Evolutionary conservation across 352 stramenopile species (phyloP).

Genomic region (Phytophthora constricta): DNA sequence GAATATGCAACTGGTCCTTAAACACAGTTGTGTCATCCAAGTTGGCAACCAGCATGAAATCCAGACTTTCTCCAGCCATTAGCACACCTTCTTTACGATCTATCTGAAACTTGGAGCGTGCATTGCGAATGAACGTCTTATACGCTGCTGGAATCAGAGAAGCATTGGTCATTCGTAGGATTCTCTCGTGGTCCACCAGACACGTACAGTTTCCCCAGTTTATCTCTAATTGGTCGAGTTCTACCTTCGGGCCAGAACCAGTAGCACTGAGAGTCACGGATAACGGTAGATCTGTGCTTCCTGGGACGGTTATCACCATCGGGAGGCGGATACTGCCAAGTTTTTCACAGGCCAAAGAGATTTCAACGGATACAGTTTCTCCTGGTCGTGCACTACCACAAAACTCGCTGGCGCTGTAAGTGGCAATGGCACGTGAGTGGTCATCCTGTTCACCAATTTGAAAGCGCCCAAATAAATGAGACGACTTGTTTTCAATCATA

Average conservation of each 20-base stretch:
- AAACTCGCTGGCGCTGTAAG: conserved; percentile 72
- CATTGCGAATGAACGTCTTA: conserved; percentile 94
- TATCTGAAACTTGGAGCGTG: conserved; percentile 92
- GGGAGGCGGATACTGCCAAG: conserved; percentile 92
- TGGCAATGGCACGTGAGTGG: conserved; percentile 82
- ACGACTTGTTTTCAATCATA: conserved; percentile 87
- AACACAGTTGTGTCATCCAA: conserved; percentile 94
- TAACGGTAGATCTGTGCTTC: conserved; percentile 90
- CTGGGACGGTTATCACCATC: conserved; percentile 84
- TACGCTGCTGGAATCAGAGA: conserved; percentile 91
- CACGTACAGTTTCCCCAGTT: conserved; percentile 93
- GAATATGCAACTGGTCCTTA: conserved; percentile 94
- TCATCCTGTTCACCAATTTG: conserved; percentile 92
- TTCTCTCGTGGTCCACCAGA: conserved; percentile 78
- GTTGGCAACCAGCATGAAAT: conserved; percentile 87
- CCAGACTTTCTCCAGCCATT: conserved; percentile 72
- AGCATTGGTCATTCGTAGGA: conserved; percentile 87
- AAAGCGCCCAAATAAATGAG: conserved; percentile 83
- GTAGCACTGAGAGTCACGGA: conserved; percentile 85
- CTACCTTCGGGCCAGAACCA: conserved; percentile 87
- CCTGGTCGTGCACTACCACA: conserved; percentile 70
- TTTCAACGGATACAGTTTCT: conserved; percentile 66
- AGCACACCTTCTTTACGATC: conserved; percentile 90
- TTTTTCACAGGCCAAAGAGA: conserved; percentile 91
- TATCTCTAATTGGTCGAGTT: conserved; percentile 81